These are phyloP conservation scores for Cladosporium velox DNA, from an alignment of 2,329 filamentous ascomycete species.

Conservation along the genomic window DNA sequence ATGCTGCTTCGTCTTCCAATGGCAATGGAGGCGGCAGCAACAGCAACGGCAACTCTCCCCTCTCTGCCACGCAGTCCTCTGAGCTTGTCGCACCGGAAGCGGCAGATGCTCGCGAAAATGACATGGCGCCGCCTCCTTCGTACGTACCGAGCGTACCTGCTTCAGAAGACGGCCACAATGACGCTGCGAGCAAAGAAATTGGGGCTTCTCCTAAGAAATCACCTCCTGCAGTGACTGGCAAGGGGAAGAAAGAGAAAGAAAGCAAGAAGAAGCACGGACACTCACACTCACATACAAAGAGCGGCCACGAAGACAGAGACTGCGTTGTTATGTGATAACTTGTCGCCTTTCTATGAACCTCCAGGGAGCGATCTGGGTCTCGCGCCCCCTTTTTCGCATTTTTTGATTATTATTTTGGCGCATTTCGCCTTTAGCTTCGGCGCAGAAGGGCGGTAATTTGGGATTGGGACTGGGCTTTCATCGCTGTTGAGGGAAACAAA, in stretches of 20 bases:
- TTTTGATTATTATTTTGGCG: not conserved
- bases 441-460: not conserved
- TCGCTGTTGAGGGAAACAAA: not conserved
- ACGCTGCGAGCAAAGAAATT: slow-evolving; percentile 6
- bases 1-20: not conserved
- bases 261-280: slow-evolving; percentile 33
- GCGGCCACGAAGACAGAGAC: slow-evolving; percentile 44
- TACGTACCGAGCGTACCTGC: slow-evolving; percentile 8
- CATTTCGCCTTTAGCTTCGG: not conserved
- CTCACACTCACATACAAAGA: slow-evolving; percentile 28
- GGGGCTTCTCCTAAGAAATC: slow-evolving; percentile 21
- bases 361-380: not conserved
- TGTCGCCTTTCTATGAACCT: not conserved
- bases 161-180: slow-evolving; percentile 19
- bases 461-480: not conserved
- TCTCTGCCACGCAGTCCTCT: slow-evolving; percentile 15
- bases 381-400: not conserved
- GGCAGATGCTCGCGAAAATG: slow-evolving; percentile 1
- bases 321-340: slow-evolving; percentile 46
- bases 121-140: slow-evolving; percentile 13
- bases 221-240: slow-evolving; percentile 29
- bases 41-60: slow-evolving; percentile 3
- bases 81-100: slow-evolving; percentile 23
- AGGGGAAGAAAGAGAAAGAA: slow-evolving; percentile 28
- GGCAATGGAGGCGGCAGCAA: slow-evolving; percentile 5